Evolutionary conservation across 2,329 filamentous ascomycete genomes (phyloP).

Genomic region (Leptosphaerulina australis): DNA sequence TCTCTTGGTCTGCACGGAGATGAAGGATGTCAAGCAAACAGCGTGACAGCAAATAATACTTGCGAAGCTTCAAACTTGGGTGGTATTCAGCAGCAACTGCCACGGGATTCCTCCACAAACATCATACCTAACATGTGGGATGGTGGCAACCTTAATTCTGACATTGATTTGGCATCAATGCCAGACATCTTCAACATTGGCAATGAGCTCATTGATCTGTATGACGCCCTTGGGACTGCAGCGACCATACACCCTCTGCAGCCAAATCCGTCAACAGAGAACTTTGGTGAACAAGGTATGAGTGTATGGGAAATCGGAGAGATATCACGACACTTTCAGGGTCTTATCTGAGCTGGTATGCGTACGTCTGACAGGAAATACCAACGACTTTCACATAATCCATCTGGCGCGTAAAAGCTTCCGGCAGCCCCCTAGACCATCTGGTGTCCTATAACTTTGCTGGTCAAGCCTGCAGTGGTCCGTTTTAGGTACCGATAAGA

Average conservation of each 20-base stretch:
- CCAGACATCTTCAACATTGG: constrained; percentile 25
- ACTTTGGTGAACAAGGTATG: constrained; percentile 14
- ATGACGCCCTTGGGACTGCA: constrained; percentile 18
- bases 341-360: constrained; percentile 6
- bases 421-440: too few relatives aligned
- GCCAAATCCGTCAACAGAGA: not conserved
- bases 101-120: not conserved
- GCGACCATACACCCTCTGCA: constrained; percentile 1
- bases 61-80: not conserved
- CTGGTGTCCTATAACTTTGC: too few relatives aligned
- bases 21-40: not conserved
- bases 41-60: not conserved
- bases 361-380: not conserved
- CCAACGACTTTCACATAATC: too few relatives aligned
- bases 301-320: constrained; percentile 17
- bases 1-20: constrained; percentile 16
- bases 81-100: not conserved
- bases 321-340: constrained; percentile 21
- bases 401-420: too few relatives aligned
- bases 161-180: constrained; percentile 10
- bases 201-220: constrained; percentile 18
- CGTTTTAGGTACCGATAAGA: too few relatives aligned
- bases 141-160: constrained; percentile 2
- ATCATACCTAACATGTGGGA: constrained; percentile 7
- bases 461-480: too few relatives aligned